Conservation (phyloP, 495 filamentous ascomycete genomes). For the Astrocystis sublimbata region DNA sequence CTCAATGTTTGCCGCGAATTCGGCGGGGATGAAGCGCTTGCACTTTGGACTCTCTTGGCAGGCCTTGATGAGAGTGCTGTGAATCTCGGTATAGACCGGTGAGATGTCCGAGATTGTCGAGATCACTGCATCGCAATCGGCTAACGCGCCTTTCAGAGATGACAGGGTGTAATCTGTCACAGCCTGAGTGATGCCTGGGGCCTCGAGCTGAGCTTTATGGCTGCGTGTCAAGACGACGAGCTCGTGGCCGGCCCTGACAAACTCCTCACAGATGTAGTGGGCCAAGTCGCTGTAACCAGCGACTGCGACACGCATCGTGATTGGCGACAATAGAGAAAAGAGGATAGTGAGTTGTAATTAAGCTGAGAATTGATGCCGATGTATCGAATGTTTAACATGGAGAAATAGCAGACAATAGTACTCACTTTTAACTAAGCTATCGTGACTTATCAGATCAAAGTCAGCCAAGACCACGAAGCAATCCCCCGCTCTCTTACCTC, state of each 20-base stretch:
- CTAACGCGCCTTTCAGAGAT: background rate
- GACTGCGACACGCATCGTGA: background rate
- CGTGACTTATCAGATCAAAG: too few relatives aligned
- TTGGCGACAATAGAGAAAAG: background rate
- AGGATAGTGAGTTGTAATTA: too few relatives aligned
- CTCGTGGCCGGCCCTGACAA: background rate
- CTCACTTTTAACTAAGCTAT: too few relatives aligned
- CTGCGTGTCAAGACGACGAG: background rate
- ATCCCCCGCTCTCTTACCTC: too few relatives aligned
- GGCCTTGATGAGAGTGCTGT: background rate
- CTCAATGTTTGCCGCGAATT: slow-evolving; percentile 4
- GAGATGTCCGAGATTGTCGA: slow-evolving; percentile 2
- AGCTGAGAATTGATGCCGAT: too few relatives aligned
- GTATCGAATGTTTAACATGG: too few relatives aligned
- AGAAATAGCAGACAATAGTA: too few relatives aligned
- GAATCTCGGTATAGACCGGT: background rate
- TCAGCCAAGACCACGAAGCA: too few relatives aligned
- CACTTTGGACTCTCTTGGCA: slow-evolving; percentile 1
- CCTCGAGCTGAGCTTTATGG: background rate
- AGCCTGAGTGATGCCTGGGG: background rate
- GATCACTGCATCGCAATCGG: background rate
- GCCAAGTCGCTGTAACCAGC: slow-evolving; percentile 2
- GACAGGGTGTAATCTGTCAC: background rate
- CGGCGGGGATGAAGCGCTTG: slow-evolving; percentile 2
- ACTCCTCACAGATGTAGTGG: slow-evolving; percentile 1